Base-by-base conservation (phyloP, 768 basidiomycete genomes). In the Russula ochroleuca region DNA sequence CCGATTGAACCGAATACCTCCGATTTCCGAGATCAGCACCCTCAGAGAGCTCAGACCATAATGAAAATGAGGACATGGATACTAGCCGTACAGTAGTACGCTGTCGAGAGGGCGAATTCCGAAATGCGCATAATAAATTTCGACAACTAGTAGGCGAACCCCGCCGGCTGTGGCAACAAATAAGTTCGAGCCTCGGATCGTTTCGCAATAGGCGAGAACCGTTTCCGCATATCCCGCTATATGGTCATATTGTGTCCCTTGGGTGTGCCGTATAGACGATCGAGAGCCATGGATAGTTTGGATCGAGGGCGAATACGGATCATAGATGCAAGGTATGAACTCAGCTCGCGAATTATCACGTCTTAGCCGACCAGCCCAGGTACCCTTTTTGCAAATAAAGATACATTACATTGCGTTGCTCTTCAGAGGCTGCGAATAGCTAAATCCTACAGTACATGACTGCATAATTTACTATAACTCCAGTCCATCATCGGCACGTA, bases 101-200 rank as follows among this genome's bases (percentile, higher is more conserved):
- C 35, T 35, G 35, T 10, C 3, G 40, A 14, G 13, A 14, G 15
- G 28, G 14, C 25, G 2, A 28, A 23, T 31, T 43, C 25, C 9
- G n/a, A 31, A 38, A 43, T 51, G 49, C 28, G 50, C 38, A 40
- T 51, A 21, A 38, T 17, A 17, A 38, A 15, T 41, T n/a, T 31
- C 33, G 8, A 15, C 52, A 13, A 11, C 19, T 41, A 17, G 21
- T 8, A 3, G 11, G 15, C 8, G 10, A n/a, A 19, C 28, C 9
- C 21, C 9, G 35, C 38, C 17, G 5, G 19, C 37, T 10, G 15
- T 50, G 48, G 38, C 33, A 33, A n/a, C 21, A 15, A 28, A 19
- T 28, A 28, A 28, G 59, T 60, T 60, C 59, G 50, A 60, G 50
- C 40, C 31, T 51, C n/a, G 50, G 17, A 60, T 28, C 50, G 59